phyloP scores from a whole-genome alignment of 2,329 filamentous ascomycete species.

The Zelopaecilomyces penicillatus region DNA sequence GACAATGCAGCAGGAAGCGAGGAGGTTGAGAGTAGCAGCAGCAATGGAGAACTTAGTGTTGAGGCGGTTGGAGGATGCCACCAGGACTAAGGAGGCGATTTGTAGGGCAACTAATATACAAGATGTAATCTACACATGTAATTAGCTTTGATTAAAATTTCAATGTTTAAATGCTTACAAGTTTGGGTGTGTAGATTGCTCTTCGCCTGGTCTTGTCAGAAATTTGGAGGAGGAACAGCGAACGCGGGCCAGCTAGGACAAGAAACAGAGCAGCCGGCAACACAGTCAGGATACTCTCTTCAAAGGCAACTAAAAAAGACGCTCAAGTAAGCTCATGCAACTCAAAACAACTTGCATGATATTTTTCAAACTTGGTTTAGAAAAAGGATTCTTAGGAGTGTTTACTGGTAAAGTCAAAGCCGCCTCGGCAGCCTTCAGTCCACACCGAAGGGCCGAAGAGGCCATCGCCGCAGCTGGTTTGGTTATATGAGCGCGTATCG shows the following conservation, averaged over 20 bases:
- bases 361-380: no score
- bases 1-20: constrained; percentile 19
- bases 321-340: constrained; percentile 8
- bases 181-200: constrained; percentile 19
- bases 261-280: constrained; percentile 19
- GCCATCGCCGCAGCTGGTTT: constrained; percentile 17
- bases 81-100: constrained; percentile 17
- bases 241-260: constrained; percentile 14
- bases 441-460: constrained; percentile 21
- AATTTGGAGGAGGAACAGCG: constrained; percentile 15
- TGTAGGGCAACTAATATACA: constrained; percentile 16
- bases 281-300: constrained; percentile 20
- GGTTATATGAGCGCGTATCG: constrained; percentile 5
- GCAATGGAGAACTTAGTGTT: constrained; percentile 22
- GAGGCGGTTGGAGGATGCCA: constrained; percentile 16
- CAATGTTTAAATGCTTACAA: constrained; percentile 10
- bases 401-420: constrained; percentile 24
- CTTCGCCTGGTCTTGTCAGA: constrained; percentile 17
- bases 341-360: no score
- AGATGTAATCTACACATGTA: constrained; percentile 14
- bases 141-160: no score
- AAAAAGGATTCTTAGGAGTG: neutral
- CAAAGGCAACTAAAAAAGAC: constrained; percentile 16
- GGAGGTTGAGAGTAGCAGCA: constrained; percentile 19
- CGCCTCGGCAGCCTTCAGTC: constrained; percentile 21